Conservation (phyloP, 495 filamentous ascomycete genomes). For the Hyaloscypha bicolor region DNA sequence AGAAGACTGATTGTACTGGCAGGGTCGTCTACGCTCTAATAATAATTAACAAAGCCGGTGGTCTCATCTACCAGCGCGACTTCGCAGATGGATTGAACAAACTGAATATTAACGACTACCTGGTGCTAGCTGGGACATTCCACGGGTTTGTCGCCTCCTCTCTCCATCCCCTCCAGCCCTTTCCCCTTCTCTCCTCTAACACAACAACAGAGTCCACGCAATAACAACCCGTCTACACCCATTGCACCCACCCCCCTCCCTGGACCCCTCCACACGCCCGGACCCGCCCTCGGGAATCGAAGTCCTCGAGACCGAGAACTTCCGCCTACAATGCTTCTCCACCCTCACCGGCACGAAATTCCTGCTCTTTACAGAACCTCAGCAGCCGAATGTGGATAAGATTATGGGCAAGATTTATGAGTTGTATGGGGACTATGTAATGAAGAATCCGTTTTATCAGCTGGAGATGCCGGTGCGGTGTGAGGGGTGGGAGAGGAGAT, state of each 20-base stretch:
- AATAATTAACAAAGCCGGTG: conserved; percentile 97
- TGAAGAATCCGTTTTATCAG: conserved; percentile 99
- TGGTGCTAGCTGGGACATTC: conserved; percentile 97
- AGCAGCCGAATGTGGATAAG: conserved; percentile 82
- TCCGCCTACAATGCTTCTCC: conserved; percentile 93
- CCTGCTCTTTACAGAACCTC: conserved; percentile 89
- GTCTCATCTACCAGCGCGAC: conserved; percentile 91
- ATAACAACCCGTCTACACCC: conserved; percentile 83
- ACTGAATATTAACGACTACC: conserved; percentile 89
- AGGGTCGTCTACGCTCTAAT: conserved; percentile 94
- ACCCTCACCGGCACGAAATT: conserved; percentile 95
- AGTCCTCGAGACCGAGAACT: conserved; percentile 86
- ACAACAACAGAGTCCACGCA: conserved; percentile 70
- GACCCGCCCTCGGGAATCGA: conserved; percentile 75
- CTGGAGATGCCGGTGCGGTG: conserved; percentile 96
- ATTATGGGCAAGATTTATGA: conserved; percentile 87
- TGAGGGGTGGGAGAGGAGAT: conserved; percentile 87
- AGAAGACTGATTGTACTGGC: too few relatives aligned
- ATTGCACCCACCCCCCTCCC: conserved; percentile 40
- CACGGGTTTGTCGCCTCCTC: conserved; percentile 65
- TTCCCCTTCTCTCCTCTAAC: conserved; percentile 4
- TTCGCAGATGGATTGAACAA: conserved; percentile 83
- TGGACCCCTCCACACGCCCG: conserved; percentile 41
- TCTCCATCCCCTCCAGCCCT: conserved; percentile 12
- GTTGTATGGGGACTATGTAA: conserved; percentile 94